Percentiles rank a stretch among this genome's conserved stretches.
These are phyloP conservation scores for Betula pendula DNA, from an alignment of 306 rosid genomes.

Conservation along the genomic window DNA sequence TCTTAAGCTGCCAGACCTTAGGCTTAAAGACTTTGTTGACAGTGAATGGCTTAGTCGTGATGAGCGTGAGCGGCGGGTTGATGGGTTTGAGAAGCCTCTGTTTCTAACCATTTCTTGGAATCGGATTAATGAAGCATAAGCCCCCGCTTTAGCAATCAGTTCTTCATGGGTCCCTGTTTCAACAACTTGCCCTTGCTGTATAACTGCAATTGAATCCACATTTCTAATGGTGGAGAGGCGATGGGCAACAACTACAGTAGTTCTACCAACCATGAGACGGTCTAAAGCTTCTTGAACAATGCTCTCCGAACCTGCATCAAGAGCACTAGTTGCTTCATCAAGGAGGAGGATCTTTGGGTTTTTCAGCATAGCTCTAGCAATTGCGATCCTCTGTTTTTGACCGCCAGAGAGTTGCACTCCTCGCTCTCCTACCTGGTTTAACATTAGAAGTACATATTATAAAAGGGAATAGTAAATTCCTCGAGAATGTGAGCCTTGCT, in stretches of 20 bases:
- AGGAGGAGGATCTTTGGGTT: slow-evolving; percentile 90
- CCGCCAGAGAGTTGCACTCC: slow-evolving; percentile 98
- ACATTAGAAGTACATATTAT: slow-evolving; percentile 6
- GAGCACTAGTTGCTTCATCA: slow-evolving; percentile 98
- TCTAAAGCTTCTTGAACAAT: slow-evolving; percentile 97
- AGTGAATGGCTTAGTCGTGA: slow-evolving; percentile 87
- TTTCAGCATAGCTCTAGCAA: slow-evolving; percentile 98
- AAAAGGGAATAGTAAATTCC: slow-evolving; percentile 3
- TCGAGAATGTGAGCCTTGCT: not conserved
- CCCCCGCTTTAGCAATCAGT: slow-evolving; percentile 70
- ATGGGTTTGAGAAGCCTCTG: slow-evolving; percentile 82
- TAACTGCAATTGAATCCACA: slow-evolving; percentile 86
- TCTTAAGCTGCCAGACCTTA: slow-evolving; percentile 86
- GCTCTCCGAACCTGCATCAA: slow-evolving; percentile 94
- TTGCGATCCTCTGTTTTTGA: slow-evolving; percentile 94
- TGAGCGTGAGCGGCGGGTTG: slow-evolving; percentile 79
- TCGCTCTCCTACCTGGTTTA: slow-evolving; percentile 83
- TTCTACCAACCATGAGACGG: slow-evolving; percentile 92
- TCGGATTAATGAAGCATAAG: slow-evolving; percentile 85
- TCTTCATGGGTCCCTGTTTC: slow-evolving; percentile 99
- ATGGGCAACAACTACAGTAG: slow-evolving; percentile 93
- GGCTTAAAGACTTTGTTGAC: slow-evolving; percentile 90
- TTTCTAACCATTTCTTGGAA: slow-evolving; percentile 94
- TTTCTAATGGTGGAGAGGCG: slow-evolving; percentile 88
- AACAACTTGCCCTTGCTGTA: slow-evolving; percentile 93